Evolutionary conservation across 768 basidiomycete species (phyloP).

Genomic region (Leucogyrophana mollusca): DNA sequence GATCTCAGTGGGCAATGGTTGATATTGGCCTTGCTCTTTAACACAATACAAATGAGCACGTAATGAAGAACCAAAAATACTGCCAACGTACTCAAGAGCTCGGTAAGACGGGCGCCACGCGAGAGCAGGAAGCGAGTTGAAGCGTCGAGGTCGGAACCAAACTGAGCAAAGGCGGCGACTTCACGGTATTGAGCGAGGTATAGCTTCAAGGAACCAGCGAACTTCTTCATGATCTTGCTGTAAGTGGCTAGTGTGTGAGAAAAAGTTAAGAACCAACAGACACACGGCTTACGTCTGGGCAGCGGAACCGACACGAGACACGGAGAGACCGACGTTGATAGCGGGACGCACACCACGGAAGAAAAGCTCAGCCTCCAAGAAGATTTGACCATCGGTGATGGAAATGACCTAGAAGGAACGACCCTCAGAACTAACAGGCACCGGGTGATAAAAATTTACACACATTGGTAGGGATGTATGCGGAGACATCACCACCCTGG

Average conservation of each 20-base stretch:
- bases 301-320: constrained; percentile 99
- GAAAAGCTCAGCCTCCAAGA: constrained; percentile 99
- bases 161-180: constrained; percentile 98
- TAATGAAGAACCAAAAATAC: background rate
- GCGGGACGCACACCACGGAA: constrained; percentile 99
- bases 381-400: constrained; percentile 99
- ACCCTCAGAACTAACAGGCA: constrained; percentile 2
- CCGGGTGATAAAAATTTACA: constrained; percentile 21
- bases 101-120: constrained; percentile 97
- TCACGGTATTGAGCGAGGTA: constrained; percentile 99
- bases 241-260: constrained; percentile 8
- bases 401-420: constrained; percentile 84
- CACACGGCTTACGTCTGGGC: constrained; percentile 86
- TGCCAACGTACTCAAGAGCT: constrained; percentile 74
- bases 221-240: constrained; percentile 99
- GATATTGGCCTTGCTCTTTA: constrained; percentile 97
- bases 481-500: constrained; percentile 99
- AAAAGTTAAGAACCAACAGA: background rate
- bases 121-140: constrained; percentile 98
- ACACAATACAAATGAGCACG: constrained; percentile 17
- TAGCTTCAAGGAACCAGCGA: constrained; percentile 98
- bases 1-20: constrained; percentile 90
- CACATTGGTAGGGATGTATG: constrained; percentile 95
- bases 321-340: constrained; percentile 99
- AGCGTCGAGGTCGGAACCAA: constrained; percentile 99